Evolutionary conservation across 768 basidiomycete species (phyloP), one percentile per base, ranked within the genome.

Genomic region (Boletus insuetus): DNA sequence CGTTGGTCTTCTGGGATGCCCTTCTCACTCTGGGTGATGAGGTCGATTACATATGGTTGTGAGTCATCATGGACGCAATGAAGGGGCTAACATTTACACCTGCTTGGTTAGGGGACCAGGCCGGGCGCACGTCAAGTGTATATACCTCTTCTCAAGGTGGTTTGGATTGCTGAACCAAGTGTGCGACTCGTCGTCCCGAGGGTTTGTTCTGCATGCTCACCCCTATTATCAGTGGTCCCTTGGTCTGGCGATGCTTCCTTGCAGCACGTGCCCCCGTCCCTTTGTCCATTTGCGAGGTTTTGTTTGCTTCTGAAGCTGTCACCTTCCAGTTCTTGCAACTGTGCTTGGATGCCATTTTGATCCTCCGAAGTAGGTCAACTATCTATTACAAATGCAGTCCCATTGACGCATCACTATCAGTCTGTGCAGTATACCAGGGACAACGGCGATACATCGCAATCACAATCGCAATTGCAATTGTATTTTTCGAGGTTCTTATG

Each of bases 141-240:
- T 65, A 51, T 65, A 56, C 46, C 47, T 65, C 24, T 56, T 65
- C 17, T 26, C 65, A 1, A 65, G 38, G 53, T 67, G 64, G 65
- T 64, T 64, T 42, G 64, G 65, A 50, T 17, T 65, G 32, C 3
- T 51, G 51, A 56, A 56, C 13, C 56, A 56, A 51, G 46, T 64
- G 65, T 65, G 14, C 2, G 45, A 7, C 7, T 9, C 34, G 6
- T 34, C 10, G 11, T 39, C n/a, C 37, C 6, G 38, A 46, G 44
- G 13, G 34, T 22, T 43, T 40, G 12, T 19, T 12, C 10, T n/a
- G 52, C 17, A 40, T 56, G 20, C 24, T 64, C 9, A 61, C 39
- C 17, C 22, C 5, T 16, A 17, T 45, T n/a, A 44, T 14, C 35
- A 65, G 64, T 29, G 26, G 6, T 6, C 12, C 46, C 14, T 53